phyloP scores from a whole-genome alignment of 108 stramenopile genomes.

The Schizochytrium sp. region DNA sequence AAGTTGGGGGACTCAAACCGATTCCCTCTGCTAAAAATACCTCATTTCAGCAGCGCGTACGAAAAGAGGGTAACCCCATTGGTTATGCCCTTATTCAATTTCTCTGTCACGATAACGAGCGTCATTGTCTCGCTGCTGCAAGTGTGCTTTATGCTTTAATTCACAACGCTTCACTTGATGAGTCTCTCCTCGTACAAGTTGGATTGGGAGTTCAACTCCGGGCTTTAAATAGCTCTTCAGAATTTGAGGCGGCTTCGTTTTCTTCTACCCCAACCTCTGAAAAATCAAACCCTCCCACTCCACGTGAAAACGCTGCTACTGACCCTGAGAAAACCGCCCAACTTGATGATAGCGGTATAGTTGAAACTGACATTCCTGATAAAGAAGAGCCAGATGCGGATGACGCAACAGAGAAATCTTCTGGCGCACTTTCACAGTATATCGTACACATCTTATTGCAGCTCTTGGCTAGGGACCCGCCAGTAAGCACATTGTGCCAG shows the following conservation, averaged over 20 bases:
- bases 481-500: constrained; percentile 26
- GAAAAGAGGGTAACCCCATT: constrained; percentile 7
- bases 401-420: background rate
- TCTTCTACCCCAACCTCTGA: too few relatives aligned
- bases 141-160: constrained; percentile 1
- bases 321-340: too few relatives aligned
- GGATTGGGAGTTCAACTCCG: constrained; percentile 9
- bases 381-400: background rate
- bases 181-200: background rate
- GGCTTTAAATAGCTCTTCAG: background rate
- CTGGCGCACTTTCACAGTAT: background rate
- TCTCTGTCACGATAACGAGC: constrained; percentile 14
- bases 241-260: too few relatives aligned
- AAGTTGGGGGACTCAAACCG: background rate
- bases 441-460: background rate
- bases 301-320: too few relatives aligned
- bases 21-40: background rate
- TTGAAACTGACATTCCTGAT: background rate
- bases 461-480: constrained; percentile 10
- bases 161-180: background rate
- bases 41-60: background rate
- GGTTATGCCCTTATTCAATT: background rate
- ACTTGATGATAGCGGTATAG: background rate
- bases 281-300: too few relatives aligned
- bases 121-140: constrained; percentile 28